Percentiles rank a stretch among this genome's conserved stretches.
These are phyloP conservation scores for Amesomyces nigricolor DNA, from an alignment of 2,329 filamentous ascomycete genomes.

Conservation along the genomic window DNA sequence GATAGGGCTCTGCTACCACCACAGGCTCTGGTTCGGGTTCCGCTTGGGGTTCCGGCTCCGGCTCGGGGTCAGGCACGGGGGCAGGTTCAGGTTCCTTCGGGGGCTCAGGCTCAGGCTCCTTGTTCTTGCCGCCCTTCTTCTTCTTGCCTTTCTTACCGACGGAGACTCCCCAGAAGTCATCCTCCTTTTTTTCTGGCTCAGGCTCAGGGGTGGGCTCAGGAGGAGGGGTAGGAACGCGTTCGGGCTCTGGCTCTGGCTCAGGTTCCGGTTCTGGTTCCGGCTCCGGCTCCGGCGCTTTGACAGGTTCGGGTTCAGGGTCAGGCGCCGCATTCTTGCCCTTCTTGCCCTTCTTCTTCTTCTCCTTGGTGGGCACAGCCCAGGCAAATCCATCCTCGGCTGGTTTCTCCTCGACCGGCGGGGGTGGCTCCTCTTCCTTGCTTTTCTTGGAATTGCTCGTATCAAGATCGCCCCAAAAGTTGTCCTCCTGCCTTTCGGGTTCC, in stretches of 20 bases:
- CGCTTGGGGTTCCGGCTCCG: slow-evolving; percentile 31
- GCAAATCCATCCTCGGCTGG: not conserved
- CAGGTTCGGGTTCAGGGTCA: slow-evolving; percentile 1
- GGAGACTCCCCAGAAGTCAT: slow-evolving; percentile 25
- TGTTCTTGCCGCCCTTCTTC: slow-evolving; percentile 30
- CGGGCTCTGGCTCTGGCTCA: slow-evolving; percentile 12
- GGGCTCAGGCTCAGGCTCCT: slow-evolving; percentile 8
- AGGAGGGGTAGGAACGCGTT: slow-evolving; percentile 17
- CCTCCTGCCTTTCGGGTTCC: slow-evolving; percentile 25
- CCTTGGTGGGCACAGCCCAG: not conserved
- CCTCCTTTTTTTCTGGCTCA: slow-evolving; percentile 27
- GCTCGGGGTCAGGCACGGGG: slow-evolving; percentile 28
- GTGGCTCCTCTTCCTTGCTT: not conserved
- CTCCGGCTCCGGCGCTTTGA: not conserved
- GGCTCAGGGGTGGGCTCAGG: slow-evolving; percentile 23
- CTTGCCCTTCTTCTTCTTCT: slow-evolving; percentile 24
- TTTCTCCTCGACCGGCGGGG: not conserved
- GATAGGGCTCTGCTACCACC: slow-evolving; percentile 24
- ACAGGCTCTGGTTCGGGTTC: slow-evolving; percentile 27
- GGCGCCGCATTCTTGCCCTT: slow-evolving; percentile 13
- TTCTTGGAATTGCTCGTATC: not conserved
- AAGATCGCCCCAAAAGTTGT: slow-evolving; percentile 26
- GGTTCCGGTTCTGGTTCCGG: slow-evolving; percentile 9
- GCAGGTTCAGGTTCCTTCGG: slow-evolving; percentile 19
- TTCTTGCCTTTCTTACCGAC: slow-evolving; percentile 36